Evolutionary conservation across 306 rosid species (phyloP).

Genomic region (Trifolium pratense): DNA sequence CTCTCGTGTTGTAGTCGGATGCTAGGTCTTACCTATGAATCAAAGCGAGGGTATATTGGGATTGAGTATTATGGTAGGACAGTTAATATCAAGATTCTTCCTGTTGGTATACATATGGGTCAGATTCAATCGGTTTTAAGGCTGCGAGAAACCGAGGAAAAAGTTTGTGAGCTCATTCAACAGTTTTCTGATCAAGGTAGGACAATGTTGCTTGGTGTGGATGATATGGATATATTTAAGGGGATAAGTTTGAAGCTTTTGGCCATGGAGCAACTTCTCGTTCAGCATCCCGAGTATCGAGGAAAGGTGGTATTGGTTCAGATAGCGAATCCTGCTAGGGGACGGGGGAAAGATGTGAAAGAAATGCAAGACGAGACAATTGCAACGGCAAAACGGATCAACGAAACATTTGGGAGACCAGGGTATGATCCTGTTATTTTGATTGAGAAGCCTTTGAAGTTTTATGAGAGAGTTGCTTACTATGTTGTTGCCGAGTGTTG

Average conservation of each 20-base stretch:
- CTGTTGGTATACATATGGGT: conserved; percentile 85
- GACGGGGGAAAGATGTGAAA: conserved; percentile 74
- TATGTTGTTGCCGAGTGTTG: conserved; percentile 87
- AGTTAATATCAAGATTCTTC: conserved; percentile 82
- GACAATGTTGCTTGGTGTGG: conserved; percentile 70
- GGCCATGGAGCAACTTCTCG: conserved; percentile 88
- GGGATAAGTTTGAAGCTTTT: conserved; percentile 82
- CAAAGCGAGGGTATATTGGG: conserved; percentile 83
- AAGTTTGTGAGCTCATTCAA: conserved; percentile 42
- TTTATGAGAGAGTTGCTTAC: conserved; percentile 78
- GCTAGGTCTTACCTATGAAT: conserved; percentile 79
- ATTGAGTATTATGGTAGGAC: conserved; percentile 87
- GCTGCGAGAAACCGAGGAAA: conserved; percentile 59
- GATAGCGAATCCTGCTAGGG: conserved; percentile 89
- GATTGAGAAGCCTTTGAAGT: conserved; percentile 70
- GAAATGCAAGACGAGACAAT: conserved; percentile 73
- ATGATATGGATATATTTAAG: conserved; percentile 90
- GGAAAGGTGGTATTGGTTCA: conserved; percentile 82
- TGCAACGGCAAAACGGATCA: conserved; percentile 66
- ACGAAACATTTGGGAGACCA: conserved; percentile 63
- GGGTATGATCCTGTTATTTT: conserved; percentile 79
- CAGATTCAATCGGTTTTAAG: conserved; percentile 75
- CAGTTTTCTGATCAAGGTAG: conserved; percentile 52
- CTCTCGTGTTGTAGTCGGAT: conserved; percentile 86
- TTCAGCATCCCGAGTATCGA: conserved; percentile 65